Base-by-base conservation (phyloP, 2,329 filamentous ascomycete species). In the Aspergillus vadensis region DNA sequence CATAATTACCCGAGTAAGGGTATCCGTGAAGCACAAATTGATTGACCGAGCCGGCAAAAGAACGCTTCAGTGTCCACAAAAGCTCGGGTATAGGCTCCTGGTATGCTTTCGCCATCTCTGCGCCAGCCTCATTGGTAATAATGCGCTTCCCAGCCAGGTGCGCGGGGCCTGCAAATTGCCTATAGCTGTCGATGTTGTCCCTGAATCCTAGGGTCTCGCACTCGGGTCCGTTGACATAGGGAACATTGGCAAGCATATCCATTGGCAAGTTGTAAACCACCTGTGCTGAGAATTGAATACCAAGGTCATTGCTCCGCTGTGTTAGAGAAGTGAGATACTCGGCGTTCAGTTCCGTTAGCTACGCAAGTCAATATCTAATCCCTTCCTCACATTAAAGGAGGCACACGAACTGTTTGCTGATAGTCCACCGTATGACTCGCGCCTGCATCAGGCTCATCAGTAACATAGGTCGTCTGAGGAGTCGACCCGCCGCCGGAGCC, bases 11-110 rank as follows among this genome's bases (percentile, higher is more conserved):
- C 0, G 74, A 73, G 53, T 78, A 81, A 0, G 79, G 66, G 49
- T 71, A 71, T 0, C 81, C 81, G 60, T 84, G 81, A 7, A 82
- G 64, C 4, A 83, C 74, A 39, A 79, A 67, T 44, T 78, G 74
- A 43, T 80, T 83, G 17, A 82, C 69, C 1, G 75, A 76, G 3
- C 74, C 80, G 1, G 75, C 74, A 47, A 79, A 67, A 0, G 77
- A 74, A 5, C 73, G 69, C 39, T 80, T 79, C 9, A 78, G 65
- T n/a, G 73, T 63, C 58, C 68, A 76, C 4, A 79, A 48, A 1
- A 79, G 61, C 3, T 70, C 57, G 0, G 72, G 61, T 0, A 75
- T 55, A 0, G 68, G 59, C 6, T 69, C 63, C 12, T 65, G 57
- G 52, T 67, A 78, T 1, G 64, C 69, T 27, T 56, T 38, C 2